Evolutionary conservation across 202 grass and related monocot genomes (phyloP).

Genomic region (Saccharum hybrid): DNA sequence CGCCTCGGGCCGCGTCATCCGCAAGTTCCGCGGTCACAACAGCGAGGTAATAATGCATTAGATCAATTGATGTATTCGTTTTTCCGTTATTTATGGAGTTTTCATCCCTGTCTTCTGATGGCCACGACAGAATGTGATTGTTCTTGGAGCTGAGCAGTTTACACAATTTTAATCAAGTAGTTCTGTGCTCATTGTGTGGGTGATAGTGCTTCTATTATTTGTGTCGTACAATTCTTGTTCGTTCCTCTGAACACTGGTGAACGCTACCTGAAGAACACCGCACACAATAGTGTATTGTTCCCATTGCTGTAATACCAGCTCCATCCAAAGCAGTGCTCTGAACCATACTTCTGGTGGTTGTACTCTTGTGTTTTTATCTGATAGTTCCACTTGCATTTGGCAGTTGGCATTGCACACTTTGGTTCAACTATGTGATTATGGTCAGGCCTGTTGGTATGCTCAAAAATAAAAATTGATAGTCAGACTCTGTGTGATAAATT

Average conservation of each 20-base stretch:
- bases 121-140: not conserved
- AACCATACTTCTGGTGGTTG: conserved; percentile 10
- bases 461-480: not conserved
- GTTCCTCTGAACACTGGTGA: conserved; percentile 5
- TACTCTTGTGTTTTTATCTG: conserved; percentile 12
- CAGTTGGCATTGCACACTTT: not conserved
- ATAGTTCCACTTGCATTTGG: conserved; percentile 15
- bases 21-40: conserved; percentile 94
- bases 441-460: not conserved
- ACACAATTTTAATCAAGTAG: not conserved
- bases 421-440: not conserved
- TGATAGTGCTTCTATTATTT: not conserved
- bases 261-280: not conserved
- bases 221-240: not conserved
- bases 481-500: not conserved
- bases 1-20: conserved; percentile 70
- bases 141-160: not conserved
- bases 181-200: not conserved
- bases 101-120: not conserved
- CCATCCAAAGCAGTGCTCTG: not conserved
- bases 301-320: not conserved
- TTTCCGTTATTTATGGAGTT: not conserved
- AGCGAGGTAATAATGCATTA: conserved; percentile 74
- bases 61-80: not conserved
- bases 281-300: too few species aligned